Base-by-base conservation (phyloP, 768 basidiomycete species). In the Phaeotremella fagi region DNA sequence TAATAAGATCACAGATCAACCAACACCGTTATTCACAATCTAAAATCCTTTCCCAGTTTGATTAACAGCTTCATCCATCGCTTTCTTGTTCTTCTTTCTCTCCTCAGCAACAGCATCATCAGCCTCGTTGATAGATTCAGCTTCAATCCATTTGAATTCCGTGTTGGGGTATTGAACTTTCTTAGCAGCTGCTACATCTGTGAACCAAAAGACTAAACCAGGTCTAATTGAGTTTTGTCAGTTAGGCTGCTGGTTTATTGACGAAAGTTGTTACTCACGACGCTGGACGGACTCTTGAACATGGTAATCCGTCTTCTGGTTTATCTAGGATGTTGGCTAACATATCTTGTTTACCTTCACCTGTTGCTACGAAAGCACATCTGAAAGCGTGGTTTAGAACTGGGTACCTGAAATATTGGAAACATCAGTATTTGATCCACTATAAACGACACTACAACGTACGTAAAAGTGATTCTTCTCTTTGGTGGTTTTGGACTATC, bases 401-500 rank as follows among this genome's bases (percentile, higher is more conserved):
- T 18, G 62, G 75, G 61, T 71, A 75, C 27, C 68, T 70, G 23
- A 48, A 6, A 28, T 38, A 45, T 16, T 23, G 12, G 24, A 52
- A 60, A 46, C 26, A 5, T 15, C 4, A 29, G 14, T 20, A 16
- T 4, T 3, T 44, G 26, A 43, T 24, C 29, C 25, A 35, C n/a
- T 35, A n/a, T 35, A 7, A 7, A 25, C 16, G 24, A 22, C 20
- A 22, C 16, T 15, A 20, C 22, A 3, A 67, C 68, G 52, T 50
- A 67, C 42, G 95, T 98, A 61, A 99, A 80, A 3, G 95, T 98
- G 75, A 97, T 86, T 57, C 95, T 83, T 65, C 81, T 83, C 12
- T 84, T 79, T 12, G 95, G 95, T 0, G 90, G 90, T 75, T 99
- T 98, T 22, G 95, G 95, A 33, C 87, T 87, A 77, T 98, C 90